Evolutionary conservation across 179 eudicot species (phyloP), one percentile per base, ranked within the genome.

Genomic region (Gypsophila paniculata): DNA sequence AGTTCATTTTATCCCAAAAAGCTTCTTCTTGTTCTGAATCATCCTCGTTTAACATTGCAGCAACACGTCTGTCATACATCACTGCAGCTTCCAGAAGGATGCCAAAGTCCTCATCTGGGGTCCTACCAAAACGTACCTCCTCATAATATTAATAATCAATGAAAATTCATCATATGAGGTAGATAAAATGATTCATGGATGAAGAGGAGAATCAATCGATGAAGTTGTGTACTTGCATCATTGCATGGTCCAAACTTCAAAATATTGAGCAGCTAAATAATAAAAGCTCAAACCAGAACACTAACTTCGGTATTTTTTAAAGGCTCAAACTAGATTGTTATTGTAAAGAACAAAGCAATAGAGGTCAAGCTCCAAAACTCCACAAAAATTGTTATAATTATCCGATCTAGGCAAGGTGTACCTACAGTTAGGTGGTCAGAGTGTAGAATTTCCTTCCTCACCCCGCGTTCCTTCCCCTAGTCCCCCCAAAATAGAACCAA

Each of bases 41-140:
- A 79, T 85, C 85, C 82, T 94, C 97, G 73, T 85, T 79, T 61
- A 94, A 74, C 59, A 87, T 72, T 70, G 96, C 99, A 69, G 97
- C 96, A 82, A 88, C 97, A 52, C 97, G 94, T 79, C 97, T 86
- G 77, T 94, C 99, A 79, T 91, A 94, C 96, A 91, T 86, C 70
- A 94, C 88, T 74, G 99, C 97, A 59, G 99, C 99, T 85, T 94
- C 99, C 76, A 94, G 79, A 61, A 94, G 94, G 80, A 94, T 90
- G 60, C 88, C 83, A 79, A 94, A 94, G 76, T 94, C 97, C 82
- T 94, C 97, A 83, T 94, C 99, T 76, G 97, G 92, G 36, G 99
- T 94, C 98, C 98, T 91, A 83, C 25, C 81, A 77, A 65, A 19
- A 19, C 18, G 53, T 65, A 44, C n/a, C n/a, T 18, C n/a, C 25